These are phyloP conservation scores for Kluyveromyces aestuarii DNA, from an alignment of 805 yeast genomes.

Conservation along the genomic window DNA sequence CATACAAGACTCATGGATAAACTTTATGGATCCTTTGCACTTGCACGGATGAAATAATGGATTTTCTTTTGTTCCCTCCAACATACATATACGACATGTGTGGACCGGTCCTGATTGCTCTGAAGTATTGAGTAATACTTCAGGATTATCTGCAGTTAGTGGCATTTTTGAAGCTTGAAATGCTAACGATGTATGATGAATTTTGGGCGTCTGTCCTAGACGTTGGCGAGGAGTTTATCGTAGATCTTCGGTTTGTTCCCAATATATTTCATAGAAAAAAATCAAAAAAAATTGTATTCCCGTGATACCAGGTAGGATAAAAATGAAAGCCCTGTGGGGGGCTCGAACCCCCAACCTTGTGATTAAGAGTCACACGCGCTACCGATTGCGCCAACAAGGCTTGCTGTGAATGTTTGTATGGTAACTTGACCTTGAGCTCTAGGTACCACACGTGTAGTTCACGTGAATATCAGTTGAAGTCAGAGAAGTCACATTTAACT, in stretches of 20 bases:
- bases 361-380: conserved; percentile 30
- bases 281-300: neutral
- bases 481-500: too few species aligned
- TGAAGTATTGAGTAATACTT: neutral
- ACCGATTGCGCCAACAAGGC: conserved; percentile 32
- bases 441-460: too few species aligned
- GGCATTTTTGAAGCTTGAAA: neutral
- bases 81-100: conserved; percentile 88
- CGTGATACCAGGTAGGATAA: neutral
- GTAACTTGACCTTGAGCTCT: too few species aligned
- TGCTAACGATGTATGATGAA: too few species aligned
- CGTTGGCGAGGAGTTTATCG: neutral
- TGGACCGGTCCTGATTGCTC: conserved; percentile 5
- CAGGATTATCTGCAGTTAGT: neutral
- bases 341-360: conserved; percentile 31
- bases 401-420: neutral
- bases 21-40: conserved; percentile 89
- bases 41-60: conserved; percentile 88
- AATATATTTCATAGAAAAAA: neutral
- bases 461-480: too few species aligned
- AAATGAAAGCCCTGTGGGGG: conserved; percentile 28
- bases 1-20: conserved; percentile 87
- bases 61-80: conserved; percentile 70
- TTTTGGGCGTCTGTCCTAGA: too few species aligned
- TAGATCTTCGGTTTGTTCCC: neutral